Percentiles rank a stretch among this genome's conserved stretches.
Evolutionary conservation across 1,284 basidiomycete species (phyloP).

Genomic region (Coniferiporia weirii): DNA sequence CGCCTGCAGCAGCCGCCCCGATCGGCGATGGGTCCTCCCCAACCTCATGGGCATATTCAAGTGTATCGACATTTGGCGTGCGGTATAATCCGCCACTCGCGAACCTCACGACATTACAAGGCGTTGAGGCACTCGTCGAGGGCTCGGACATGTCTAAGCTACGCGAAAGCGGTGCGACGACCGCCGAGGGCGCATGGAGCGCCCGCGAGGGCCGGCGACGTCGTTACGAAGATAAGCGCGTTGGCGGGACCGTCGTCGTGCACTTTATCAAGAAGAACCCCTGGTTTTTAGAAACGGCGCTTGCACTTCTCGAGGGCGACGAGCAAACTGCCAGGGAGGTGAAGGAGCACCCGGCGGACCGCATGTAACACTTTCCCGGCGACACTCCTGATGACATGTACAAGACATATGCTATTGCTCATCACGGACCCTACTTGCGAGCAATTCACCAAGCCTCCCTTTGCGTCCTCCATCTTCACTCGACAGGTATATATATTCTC

Average conservation of each 20-base stretch:
- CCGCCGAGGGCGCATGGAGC: conserved; percentile 56
- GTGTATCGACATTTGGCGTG: conserved; percentile 80
- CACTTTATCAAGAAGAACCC: conserved; percentile 96
- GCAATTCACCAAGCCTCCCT: not conserved
- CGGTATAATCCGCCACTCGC: conserved; percentile 72
- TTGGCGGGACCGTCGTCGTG: conserved; percentile 92
- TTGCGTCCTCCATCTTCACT: not conserved
- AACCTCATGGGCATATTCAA: conserved; percentile 68
- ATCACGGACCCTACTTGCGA: not conserved
- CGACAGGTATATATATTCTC: not conserved
- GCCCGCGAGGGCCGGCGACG: conserved; percentile 63
- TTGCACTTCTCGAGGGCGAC: conserved; percentile 78
- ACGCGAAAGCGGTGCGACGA: conserved; percentile 44
- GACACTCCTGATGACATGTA: not conserved
- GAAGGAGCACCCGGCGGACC: conserved; percentile 3
- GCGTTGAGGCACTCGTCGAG: conserved; percentile 90
- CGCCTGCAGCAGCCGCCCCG: conserved; percentile 15
- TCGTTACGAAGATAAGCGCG: conserved; percentile 63
- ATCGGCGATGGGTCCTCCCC: conserved; percentile 21
- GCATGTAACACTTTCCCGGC: not conserved
- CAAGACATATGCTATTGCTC: not conserved
- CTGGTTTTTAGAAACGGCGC: conserved; percentile 93
- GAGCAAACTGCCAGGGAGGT: conserved; percentile 44
- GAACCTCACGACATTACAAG: conserved; percentile 65
- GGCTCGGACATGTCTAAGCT: conserved; percentile 77